phyloP scores from a whole-genome alignment of 257 asterid species.

The Solanum bukasovii region DNA sequence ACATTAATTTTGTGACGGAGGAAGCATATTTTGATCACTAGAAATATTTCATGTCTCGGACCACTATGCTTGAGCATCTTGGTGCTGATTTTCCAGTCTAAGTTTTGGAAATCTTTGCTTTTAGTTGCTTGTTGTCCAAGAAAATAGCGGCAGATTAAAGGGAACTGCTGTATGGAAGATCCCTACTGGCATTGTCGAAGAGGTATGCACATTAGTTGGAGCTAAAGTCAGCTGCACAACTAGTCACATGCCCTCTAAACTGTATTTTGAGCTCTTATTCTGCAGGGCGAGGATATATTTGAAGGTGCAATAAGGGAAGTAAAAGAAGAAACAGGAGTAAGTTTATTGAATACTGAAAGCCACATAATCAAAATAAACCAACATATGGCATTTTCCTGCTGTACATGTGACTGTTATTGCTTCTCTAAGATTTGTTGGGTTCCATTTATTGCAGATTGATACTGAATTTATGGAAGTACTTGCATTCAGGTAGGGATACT shows the following conservation, averaged over 20 bases:
- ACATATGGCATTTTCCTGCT: not conserved
- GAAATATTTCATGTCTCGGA: not conserved
- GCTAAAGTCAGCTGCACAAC: not conserved
- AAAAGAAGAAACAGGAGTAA: slow-evolving; percentile 77
- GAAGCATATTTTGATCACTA: not conserved
- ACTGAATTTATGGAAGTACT: slow-evolving; percentile 38
- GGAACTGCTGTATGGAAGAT: slow-evolving; percentile 64
- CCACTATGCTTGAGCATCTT: not conserved
- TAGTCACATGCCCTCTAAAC: not conserved
- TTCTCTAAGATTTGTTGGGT: slow-evolving; percentile 1
- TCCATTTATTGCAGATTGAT: slow-evolving; percentile 23
- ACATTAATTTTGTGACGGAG: not conserved
- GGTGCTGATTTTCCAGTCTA: not conserved
- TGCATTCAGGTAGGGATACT: slow-evolving; percentile 26
- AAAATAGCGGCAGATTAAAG: slow-evolving; percentile 41
- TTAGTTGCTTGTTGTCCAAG: slow-evolving; percentile 69
- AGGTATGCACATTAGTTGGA: slow-evolving; percentile 21
- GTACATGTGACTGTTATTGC: not conserved
- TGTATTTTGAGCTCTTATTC: slow-evolving; percentile 2
- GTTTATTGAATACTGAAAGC: not conserved
- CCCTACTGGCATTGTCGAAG: slow-evolving; percentile 62
- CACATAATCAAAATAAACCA: not conserved
- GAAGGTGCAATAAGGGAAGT: slow-evolving; percentile 60
- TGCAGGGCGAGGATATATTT: slow-evolving; percentile 65
- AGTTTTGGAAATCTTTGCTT: not conserved